Evolutionary conservation across 306 rosid genomes (phyloP).

Genomic region (Abrus precatorius): DNA sequence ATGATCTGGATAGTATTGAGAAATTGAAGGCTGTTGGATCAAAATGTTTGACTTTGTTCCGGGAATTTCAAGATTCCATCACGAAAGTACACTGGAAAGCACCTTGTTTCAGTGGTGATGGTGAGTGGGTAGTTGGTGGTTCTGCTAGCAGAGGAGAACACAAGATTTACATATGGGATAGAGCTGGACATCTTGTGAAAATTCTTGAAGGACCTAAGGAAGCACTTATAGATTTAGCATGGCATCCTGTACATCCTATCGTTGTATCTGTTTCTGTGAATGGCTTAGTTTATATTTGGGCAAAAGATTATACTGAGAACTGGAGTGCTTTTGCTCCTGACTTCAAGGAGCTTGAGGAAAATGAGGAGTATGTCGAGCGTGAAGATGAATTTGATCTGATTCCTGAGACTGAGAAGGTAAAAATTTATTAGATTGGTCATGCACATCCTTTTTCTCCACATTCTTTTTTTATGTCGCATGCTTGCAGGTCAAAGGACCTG

Average conservation of each 20-base stretch:
- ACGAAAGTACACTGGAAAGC: constrained; percentile 99
- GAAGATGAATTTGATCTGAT: constrained; percentile 98
- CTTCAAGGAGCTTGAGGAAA: constrained; percentile 98
- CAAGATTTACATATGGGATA: constrained; percentile 97
- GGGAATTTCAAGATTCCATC: constrained; percentile 95
- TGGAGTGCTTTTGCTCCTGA: constrained; percentile 99
- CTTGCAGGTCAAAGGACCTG: constrained; percentile 81
- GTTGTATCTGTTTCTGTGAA: constrained; percentile 92
- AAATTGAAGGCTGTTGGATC: constrained; percentile 83
- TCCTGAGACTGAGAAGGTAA: constrained; percentile 91
- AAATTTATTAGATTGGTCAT: constrained; percentile 29
- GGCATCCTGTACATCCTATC: constrained; percentile 98
- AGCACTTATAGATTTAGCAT: constrained; percentile 92
- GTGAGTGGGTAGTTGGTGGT: constrained; percentile 99
- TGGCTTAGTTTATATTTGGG: constrained; percentile 93
- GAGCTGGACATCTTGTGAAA: constrained; percentile 96
- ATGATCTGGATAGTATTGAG: constrained; percentile 67
- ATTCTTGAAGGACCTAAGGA: constrained; percentile 99
- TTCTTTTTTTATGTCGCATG: constrained; percentile 22
- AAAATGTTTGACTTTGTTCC: constrained; percentile 79
- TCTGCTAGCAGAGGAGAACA: constrained; percentile 99
- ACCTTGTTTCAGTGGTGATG: constrained; percentile 98
- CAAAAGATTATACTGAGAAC: constrained; percentile 97
- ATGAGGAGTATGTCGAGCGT: constrained; percentile 90
- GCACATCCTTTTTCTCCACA: neutral